These are phyloP conservation scores for Grosmannia serpens DNA, from an alignment of 2,329 filamentous ascomycete genomes.

Conservation along the genomic window DNA sequence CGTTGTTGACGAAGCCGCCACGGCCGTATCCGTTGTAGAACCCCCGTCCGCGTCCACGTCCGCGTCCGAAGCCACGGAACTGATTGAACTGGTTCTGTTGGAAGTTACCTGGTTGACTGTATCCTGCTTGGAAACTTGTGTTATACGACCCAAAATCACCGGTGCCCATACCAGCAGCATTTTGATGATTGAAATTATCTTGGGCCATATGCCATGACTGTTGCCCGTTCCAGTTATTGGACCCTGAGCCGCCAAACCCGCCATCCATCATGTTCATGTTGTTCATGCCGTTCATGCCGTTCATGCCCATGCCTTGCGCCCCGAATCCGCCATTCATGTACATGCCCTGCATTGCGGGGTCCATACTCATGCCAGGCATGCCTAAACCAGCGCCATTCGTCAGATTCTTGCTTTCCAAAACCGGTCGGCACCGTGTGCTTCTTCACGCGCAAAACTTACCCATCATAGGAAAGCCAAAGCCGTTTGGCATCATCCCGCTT, in stretches of 20 bases:
- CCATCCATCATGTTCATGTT: constrained; percentile 67
- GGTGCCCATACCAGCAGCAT: constrained; percentile 68
- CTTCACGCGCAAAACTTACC: constrained; percentile 44
- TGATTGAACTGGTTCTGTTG: constrained; percentile 68
- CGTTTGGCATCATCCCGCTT: constrained; percentile 47
- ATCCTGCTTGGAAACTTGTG: constrained; percentile 66
- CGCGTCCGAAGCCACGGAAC: constrained; percentile 57
- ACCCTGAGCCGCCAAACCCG: constrained; percentile 53
- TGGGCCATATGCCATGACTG: constrained; percentile 75
- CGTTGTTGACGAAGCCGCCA: constrained; percentile 30
- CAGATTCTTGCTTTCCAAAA: not conserved
- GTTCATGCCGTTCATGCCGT: constrained; percentile 61
- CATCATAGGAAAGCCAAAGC: constrained; percentile 67
- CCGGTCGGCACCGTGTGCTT: not conserved
- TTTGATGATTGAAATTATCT: constrained; percentile 84
- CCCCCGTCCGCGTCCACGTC: constrained; percentile 55
- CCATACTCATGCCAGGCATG: constrained; percentile 79
- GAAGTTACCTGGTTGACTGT: constrained; percentile 77
- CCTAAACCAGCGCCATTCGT: constrained; percentile 30
- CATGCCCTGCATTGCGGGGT: constrained; percentile 67
- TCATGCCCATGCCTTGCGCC: constrained; percentile 64
- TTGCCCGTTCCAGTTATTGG: constrained; percentile 71
- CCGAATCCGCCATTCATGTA: constrained; percentile 51
- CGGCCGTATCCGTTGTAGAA: constrained; percentile 45
- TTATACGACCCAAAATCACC: constrained; percentile 74